A percentile compares a stretch with the other conserved stretches of the same genome.
phyloP scores from a whole-genome alignment of 768 basidiomycete species.

The Leccinum barrowsii region DNA sequence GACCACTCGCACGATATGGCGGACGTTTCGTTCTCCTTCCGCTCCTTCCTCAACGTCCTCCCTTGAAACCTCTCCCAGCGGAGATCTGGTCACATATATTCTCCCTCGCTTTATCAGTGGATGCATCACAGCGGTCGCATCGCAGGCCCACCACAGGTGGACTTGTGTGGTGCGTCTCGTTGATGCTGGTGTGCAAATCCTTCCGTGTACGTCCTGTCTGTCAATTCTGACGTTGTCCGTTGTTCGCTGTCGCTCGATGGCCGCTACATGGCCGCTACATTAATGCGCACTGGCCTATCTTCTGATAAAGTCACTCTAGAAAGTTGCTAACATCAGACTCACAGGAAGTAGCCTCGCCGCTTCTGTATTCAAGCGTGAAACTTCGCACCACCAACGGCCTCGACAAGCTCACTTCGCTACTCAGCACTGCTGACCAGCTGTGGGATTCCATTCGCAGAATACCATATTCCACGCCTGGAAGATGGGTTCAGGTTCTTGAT shows the following conservation, averaged over 20 bases:
- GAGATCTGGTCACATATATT: slow-evolving; percentile 74
- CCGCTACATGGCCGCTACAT: neutral
- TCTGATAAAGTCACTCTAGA: neutral
- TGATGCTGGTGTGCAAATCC: slow-evolving; percentile 39
- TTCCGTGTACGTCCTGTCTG: slow-evolving; percentile 35
- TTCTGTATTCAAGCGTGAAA: slow-evolving; percentile 57
- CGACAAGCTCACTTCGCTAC: slow-evolving; percentile 53
- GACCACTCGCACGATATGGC: slow-evolving; percentile 58
- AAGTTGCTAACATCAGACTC: slow-evolving; percentile 13
- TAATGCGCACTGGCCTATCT: neutral
- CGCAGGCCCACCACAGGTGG: slow-evolving; percentile 4
- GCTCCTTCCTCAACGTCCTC: slow-evolving; percentile 54
- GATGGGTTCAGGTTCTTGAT: slow-evolving; percentile 80
- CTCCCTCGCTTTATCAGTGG: slow-evolving; percentile 27
- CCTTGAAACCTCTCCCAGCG: slow-evolving; percentile 53
- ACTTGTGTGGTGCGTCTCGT: slow-evolving; percentile 20
- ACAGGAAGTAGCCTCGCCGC: slow-evolving; percentile 64
- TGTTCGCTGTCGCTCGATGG: neutral
- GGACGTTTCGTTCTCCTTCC: slow-evolving; percentile 66
- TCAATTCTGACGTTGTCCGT: neutral
- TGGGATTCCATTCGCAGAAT: slow-evolving; percentile 91
- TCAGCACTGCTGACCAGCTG: slow-evolving; percentile 62
- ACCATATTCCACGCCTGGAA: slow-evolving; percentile 81
- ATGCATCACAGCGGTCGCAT: slow-evolving; percentile 7
- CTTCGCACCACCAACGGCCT: slow-evolving; percentile 44